Evolutionary conservation across 495 filamentous ascomycete species (phyloP), one percentile per base, ranked within the genome.

Genomic region (Aspergillus egyptiacus): DNA sequence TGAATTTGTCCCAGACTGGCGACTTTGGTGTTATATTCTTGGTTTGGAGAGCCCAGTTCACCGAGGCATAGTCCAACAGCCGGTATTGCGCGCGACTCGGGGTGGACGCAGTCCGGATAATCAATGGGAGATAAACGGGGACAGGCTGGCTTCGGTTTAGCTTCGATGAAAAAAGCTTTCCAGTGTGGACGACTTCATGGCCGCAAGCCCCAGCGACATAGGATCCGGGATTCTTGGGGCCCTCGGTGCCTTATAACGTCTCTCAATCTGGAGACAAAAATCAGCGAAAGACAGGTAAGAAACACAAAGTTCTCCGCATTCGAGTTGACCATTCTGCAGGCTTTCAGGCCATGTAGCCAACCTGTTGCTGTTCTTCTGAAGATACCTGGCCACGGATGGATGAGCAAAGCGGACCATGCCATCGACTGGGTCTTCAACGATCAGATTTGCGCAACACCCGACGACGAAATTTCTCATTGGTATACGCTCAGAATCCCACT

Each of bases 371-470:
- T 53, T 28, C 6, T 54, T 50, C 6, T 51, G 34, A 19, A 68
- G 55, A 54, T 55, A 67, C 46, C 62, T 54, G 22, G 46, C 58
- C 6, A 66, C 54, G n/a, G 67, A 66, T 7, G 64, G 43, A 53
- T 70, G 67, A 25, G 62, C 65, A 22, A 68, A 67, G 10, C 61
- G 64, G 8, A 63, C 60, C 25, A 40, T 54, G 10, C 36, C 20
- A 18, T 59, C 50, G 20, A 46, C 35, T 4, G 52, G 42, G 45
- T 67, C 63, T n/a, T 57, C 18, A 13, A 65, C 54, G 19, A 67
- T 53, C 17, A 70, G 54, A 34, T 64, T 66, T 14, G 50, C 55
- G 51, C 64, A 67, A 10, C 57, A 56, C 19, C 62, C 57, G 17
- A 69, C 45, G 9, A 67, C 36, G 14, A 53, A 52, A 17, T 62